Base-by-base conservation (phyloP, 192 early-diverging fungal genomes). In the Backusella mclennaniae region DNA sequence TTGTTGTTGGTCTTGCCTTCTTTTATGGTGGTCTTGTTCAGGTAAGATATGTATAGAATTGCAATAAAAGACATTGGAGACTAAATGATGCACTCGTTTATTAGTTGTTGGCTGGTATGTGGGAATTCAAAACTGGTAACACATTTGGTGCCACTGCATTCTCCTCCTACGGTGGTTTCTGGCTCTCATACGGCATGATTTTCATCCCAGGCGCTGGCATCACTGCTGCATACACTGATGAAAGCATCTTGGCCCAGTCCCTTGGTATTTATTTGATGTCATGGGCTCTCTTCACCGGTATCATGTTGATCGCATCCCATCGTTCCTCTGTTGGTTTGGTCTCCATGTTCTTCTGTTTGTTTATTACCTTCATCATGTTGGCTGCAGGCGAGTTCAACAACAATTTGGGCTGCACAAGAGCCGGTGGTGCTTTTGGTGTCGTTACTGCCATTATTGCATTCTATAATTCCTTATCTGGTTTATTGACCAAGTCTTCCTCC, bases 111-210 rank as follows among this genome's bases (percentile, higher is more conserved):
- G 93, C 93, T 67, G 94, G 93, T 68, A 93, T 95, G 92, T 94
- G 92, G 93, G 92, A 94, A 86, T 94, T 93, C 80, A 86, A 87
- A 41, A 80, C 83, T 6, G 89, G 91, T 67, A 95, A 95, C 77
- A 94, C 92, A 14, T 94, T 95, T 87, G 93, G 93, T 77, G 93
- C 93, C 66, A 94, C 92, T 7, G 92, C 91, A 5, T 94, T 94
- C 81, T 84, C 89, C 35, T 89, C 88, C n/a, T 93, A 89, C 29
- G 90, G 87, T 69, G 91, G 87, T 29, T 92, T 90, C 87, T 93
- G 89, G 92, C 77, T 91, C 63, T 82, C 91, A 3, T 93, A 82
- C 49, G 89, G 80, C 19, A 81, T 79, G 14, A 87, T 93, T 44
- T 78, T 89, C 67, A 87, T 87, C 49, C 88, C 92, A 7, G 85